Base-by-base conservation (phyloP, 1,139 yeast species). In the Scheffersomyces segobiensis region DNA sequence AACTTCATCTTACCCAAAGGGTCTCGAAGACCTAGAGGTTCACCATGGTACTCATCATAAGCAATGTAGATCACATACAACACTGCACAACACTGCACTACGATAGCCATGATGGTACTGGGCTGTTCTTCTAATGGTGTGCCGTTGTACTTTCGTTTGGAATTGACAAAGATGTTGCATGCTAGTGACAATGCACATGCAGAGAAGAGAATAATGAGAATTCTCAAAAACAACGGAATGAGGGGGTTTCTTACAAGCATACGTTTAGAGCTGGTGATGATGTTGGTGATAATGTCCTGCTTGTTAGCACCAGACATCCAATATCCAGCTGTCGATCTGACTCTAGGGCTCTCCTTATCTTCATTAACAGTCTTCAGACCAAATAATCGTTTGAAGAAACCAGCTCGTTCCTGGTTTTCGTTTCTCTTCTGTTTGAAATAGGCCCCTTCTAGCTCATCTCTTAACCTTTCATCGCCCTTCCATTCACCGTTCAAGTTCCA, bases 21-120 rank as follows among this genome's bases (percentile, higher is more conserved):
- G 62, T 91, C 87, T 63, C 98, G 82, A 55, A 93, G 79, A 0
- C 98, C 99, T 56, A 95, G 74, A 0, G 98, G 99, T 70, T 91
- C 89, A 21, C 98, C 96, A 24, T 88, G 83, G 72, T 91, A 93
- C 72, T 95, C 99, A 73, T 95, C 98, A 66, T 87, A 88, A 1
- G 97, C 87, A 71, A 93, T 91, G 73, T 91, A 93, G 12, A 87
- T 76, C 59, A 93, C 82, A 69, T 95, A 95, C 0, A 86, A 84
- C 49, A 92, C 76, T 2, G 97, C 97, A 63, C 87, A 79, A 46
- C 93, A 79, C 71, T 93, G 95, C 8, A 93, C 97, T 54, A 87
- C 87, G 2, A 93, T 83, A 1, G 98, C 96, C 97, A 95, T 92
- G 56, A 93, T 87, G 0, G 98, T 91, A 65, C 97, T 88, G 21